Percentiles rank a stretch among this genome's conserved stretches.
These are phyloP conservation scores for Gynochthodes officinalis DNA, from an alignment of 257 asterid species.

Conservation along the genomic window DNA sequence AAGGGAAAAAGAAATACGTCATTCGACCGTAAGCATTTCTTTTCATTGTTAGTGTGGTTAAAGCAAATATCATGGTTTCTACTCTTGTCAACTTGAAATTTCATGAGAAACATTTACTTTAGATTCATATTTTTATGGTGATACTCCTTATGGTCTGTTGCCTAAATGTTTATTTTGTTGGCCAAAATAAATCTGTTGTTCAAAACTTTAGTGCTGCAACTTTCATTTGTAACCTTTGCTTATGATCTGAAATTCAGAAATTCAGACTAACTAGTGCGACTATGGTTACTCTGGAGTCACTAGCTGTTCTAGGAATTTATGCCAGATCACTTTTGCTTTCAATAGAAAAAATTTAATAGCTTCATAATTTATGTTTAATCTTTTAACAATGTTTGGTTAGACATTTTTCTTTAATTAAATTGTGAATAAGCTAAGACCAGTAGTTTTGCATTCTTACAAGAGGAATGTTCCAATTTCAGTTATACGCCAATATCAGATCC, in stretches of 20 bases:
- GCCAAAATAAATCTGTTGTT: not conserved
- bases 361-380: not conserved
- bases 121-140: not conserved
- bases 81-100: not conserved
- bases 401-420: not conserved
- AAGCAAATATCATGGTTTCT: constrained; percentile 1
- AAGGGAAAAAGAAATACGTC: constrained; percentile 81
- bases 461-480: constrained; percentile 47
- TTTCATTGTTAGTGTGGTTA: constrained; percentile 7
- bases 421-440: not conserved
- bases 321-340: not conserved
- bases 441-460: constrained; percentile 22
- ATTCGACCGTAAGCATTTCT: constrained; percentile 81
- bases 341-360: not conserved
- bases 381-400: not conserved
- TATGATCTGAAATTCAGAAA: no score
- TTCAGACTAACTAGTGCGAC: no score
- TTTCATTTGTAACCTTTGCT: not conserved
- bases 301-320: no score
- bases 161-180: not conserved
- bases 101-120: not conserved
- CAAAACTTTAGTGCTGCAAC: not conserved
- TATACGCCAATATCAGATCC: constrained; percentile 98
- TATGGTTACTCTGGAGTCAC: no score
- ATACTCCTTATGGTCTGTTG: not conserved